Evolutionary conservation across 2,329 filamentous ascomycete species (phyloP), one percentile per base, ranked within the genome.

Genomic region (Apiospora kogelbergensis): DNA sequence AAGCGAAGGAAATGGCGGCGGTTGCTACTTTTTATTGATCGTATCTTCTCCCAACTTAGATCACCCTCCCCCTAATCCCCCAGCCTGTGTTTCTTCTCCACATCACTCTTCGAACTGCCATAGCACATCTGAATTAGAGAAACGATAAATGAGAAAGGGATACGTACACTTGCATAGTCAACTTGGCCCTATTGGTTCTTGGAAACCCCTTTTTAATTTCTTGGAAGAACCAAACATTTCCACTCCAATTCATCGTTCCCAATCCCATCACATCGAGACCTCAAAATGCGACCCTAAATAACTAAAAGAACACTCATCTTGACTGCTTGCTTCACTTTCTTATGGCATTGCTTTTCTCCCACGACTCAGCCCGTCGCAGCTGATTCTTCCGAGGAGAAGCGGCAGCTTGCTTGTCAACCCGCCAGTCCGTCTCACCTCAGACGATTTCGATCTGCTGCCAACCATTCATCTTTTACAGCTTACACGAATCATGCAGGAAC

Each of bases 1-100:
- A 37, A 60, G 53, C 53, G 53, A 60, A 22, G 53, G 30, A 60
- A 11, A 60, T 37, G 53, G 53, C 53, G 53, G 53, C 30, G 53
- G 37, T 22, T 60, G 53, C 53, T 60, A 60, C 53, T 60, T 22
- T 60, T 60, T n/a, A 60, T 60, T 60, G 53, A 60, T 60, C 53
- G 53, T 60, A 60, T 60, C 53, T 60, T 60, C 53, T 60, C 53
- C 53, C 53, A 57, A 60, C 53, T 60, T 37, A 37, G 53, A 37
- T 11, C 9, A 40, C 2, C 13, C 26, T 17, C 53, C 45, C 46
- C 53, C 53, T 60, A n/a, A 60, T n/a, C 30, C 53, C 53, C 24
- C 30, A 60, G 53, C 53, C 17, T 60, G 30, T 37, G 30, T 37
- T 37, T n/a, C 53, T 60, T 37, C 26, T 33, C 17, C 20, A 6